A percentile compares a stretch with the other conserved stretches of the same genome.
Conservation (phyloP, 495 filamentous ascomycete species). For the Neurospora intermedia region DNA sequence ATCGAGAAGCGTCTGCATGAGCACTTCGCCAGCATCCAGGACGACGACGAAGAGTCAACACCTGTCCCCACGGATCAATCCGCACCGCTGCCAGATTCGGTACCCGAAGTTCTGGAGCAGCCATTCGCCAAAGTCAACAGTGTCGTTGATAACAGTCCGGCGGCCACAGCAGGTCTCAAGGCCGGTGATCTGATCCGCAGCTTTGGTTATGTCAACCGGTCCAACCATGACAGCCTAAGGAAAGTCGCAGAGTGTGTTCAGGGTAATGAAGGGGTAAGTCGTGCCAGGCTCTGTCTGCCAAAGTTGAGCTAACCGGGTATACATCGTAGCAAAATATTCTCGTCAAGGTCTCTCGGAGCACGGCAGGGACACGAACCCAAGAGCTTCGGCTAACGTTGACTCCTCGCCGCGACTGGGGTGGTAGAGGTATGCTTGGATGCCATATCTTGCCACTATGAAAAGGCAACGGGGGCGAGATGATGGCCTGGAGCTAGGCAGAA, state of each 20-base stretch:
- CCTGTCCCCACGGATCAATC: background rate
- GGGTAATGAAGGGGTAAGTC: conserved; percentile 80
- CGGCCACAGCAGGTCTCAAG: conserved; percentile 70
- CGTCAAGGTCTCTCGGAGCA: conserved; percentile 55
- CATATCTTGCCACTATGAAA: conserved; percentile 65
- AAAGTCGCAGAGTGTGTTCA: conserved; percentile 79
- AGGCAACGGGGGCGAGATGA: background rate
- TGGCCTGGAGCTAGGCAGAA: background rate
- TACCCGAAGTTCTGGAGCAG: conserved; percentile 40
- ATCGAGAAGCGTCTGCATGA: conserved; percentile 78
- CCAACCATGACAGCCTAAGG: conserved; percentile 75
- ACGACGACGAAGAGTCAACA: conserved; percentile 22
- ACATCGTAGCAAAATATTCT: conserved; percentile 49
- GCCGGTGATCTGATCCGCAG: conserved; percentile 71
- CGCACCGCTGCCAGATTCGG: conserved; percentile 20
- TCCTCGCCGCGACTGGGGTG: conserved; percentile 76
- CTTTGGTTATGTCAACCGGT: conserved; percentile 71
- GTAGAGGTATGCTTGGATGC: conserved; percentile 77
- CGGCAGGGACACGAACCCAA: conserved; percentile 29
- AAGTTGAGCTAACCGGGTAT: conserved; percentile 4
- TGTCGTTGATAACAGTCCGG: conserved; percentile 69
- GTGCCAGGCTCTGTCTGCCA: background rate
- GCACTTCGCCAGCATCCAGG: conserved; percentile 50
- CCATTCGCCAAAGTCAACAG: conserved; percentile 89
- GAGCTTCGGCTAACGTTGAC: conserved; percentile 60